Base-by-base conservation (phyloP, 2,329 filamentous ascomycete species). In the Endoconidiophora laricicola region DNA sequence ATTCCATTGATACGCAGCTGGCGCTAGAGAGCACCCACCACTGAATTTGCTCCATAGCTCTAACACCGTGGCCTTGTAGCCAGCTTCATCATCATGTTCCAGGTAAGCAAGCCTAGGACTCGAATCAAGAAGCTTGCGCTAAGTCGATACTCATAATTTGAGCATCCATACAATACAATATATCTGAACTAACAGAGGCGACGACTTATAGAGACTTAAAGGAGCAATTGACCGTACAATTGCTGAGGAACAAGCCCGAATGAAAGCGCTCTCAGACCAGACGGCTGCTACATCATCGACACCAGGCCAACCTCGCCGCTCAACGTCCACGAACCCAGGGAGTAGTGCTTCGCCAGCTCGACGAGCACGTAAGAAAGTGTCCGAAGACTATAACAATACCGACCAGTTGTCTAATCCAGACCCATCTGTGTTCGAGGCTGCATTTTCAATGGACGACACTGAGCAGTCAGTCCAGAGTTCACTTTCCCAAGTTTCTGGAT, bases 231-330 rank as follows among this genome's bases (percentile, higher is more conserved):
- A 94, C 63, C 79, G 80, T 59, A 82, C 82, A 59, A 91, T 95
- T 60, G 84, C 86, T 59, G 86, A 94, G 67, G 88, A 95, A 67
- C 86, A 94, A 66, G 83, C 86, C 52, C 82, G 85, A 52, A 83
- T 87, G 61, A 76, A 76, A 60, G 65, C 69, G 46, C 58, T 70
- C 55, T 62, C 70, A 4, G 68, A 70, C 48, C 65, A 72, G 58
- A 59, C 63, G 57, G 65, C 65, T 52, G 60, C 63, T 20, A 59
- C 55, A 36, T 65, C 63, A 33, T 59, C 60, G 6, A 61, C 62
- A 14, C 62, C 63, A 49, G 54, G 69, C 59, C 57, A 72, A 49
- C 61, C 67, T 54, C 63, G 70, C 55, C 62, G 68, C 48, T 42
- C 56, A 20, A 29, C 55, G 22, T 53, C 50, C 39, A 59, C 59